Evolutionary conservation across 495 filamentous ascomycete species (phyloP).

Genomic region (Neurospora sp.): DNA sequence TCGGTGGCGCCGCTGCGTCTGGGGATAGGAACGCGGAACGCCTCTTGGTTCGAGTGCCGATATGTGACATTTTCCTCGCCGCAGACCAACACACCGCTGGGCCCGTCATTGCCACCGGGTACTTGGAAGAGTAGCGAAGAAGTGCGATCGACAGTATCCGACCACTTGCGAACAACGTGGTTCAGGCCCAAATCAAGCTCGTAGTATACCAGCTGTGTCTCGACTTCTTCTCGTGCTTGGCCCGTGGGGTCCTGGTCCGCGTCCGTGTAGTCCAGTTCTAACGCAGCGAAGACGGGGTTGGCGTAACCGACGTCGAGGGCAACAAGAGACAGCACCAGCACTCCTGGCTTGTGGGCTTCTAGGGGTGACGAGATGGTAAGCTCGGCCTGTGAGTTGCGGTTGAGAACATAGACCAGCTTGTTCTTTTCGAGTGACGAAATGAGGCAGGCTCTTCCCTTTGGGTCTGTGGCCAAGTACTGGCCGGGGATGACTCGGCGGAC

Average conservation of each 20-base stretch:
- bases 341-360: slow-evolving; percentile 96
- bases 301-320: slow-evolving; percentile 92
- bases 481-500: slow-evolving; percentile 88
- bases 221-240: slow-evolving; percentile 65
- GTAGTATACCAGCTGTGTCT: slow-evolving; percentile 92
- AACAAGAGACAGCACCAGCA: slow-evolving; percentile 75
- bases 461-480: slow-evolving; percentile 88
- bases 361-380: slow-evolving; percentile 93
- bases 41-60: slow-evolving; percentile 81
- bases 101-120: slow-evolving; percentile 85
- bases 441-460: slow-evolving; percentile 88
- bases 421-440: slow-evolving; percentile 96
- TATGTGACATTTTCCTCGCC: slow-evolving; percentile 93
- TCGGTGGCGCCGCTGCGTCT: slow-evolving; percentile 77
- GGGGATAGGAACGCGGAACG: slow-evolving; percentile 83
- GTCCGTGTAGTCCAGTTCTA: slow-evolving; percentile 90
- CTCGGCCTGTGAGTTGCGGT: slow-evolving; percentile 87
- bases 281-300: slow-evolving; percentile 88
- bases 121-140: slow-evolving; percentile 90
- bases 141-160: slow-evolving; percentile 83
- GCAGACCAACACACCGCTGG: slow-evolving; percentile 90
- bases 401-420: slow-evolving; percentile 97
- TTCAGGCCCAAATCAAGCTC: slow-evolving; percentile 95
- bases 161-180: slow-evolving; percentile 93
- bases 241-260: slow-evolving; percentile 86